Evolutionary conservation across 116 monocot species (phyloP).

Genomic region (Dioscorea cayenensis): DNA sequence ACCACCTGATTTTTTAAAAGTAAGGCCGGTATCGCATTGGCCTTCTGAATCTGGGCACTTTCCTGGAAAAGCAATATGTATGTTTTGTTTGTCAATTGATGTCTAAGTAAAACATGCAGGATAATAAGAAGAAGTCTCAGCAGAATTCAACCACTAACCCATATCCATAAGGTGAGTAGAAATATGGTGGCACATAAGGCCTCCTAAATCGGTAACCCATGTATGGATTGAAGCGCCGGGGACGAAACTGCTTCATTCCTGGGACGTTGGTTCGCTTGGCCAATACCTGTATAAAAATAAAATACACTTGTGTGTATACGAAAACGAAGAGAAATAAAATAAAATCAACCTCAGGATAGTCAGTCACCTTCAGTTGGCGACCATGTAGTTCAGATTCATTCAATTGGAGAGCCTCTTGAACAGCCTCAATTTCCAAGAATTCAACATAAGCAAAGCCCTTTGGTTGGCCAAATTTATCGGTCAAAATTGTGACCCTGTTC

Average conservation of each 20-base stretch:
- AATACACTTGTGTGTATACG: background rate
- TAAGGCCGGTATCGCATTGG: conserved; percentile 62
- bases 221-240: conserved; percentile 34
- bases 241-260: conserved; percentile 49
- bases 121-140: background rate
- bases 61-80: conserved; percentile 32
- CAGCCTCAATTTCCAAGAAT: conserved; percentile 73
- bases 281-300: conserved; percentile 31
- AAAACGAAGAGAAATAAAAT: background rate
- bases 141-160: conserved; percentile 27
- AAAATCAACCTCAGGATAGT: background rate
- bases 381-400: conserved; percentile 82
- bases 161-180: conserved; percentile 58
- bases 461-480: conserved; percentile 78
- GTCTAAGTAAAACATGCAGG: background rate
- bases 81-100: background rate
- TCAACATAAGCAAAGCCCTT: conserved; percentile 89
- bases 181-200: conserved; percentile 44
- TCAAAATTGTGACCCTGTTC: conserved; percentile 83
- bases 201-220: conserved; percentile 37
- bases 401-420: conserved; percentile 64
- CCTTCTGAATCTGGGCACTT: conserved; percentile 64
- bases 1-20: conserved; percentile 15
- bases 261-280: conserved; percentile 55
- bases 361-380: conserved; percentile 61